Percentiles rank a stretch among this genome's conserved stretches.
Evolutionary conservation across 2,329 filamentous ascomycete genomes (phyloP).

Genomic region (Cladosporium sp.): DNA sequence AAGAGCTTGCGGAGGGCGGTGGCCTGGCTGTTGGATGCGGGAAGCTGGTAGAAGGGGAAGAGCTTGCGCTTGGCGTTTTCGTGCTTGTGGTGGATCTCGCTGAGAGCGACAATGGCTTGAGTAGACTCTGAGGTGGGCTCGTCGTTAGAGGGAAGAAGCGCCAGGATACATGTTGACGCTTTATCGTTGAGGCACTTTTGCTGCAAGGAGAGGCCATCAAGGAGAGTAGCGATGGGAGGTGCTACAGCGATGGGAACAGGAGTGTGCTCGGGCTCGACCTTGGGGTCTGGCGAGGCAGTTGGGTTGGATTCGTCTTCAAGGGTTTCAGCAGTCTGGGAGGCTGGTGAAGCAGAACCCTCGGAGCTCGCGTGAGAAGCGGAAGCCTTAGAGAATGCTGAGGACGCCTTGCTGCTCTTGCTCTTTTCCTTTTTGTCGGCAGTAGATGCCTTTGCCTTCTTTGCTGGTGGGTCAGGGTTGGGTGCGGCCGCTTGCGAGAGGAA

Average conservation of each 20-base stretch:
- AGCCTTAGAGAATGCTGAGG: constrained; percentile 47
- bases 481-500: constrained; percentile 76
- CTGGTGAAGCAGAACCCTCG: constrained; percentile 44
- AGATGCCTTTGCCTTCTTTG: constrained; percentile 38
- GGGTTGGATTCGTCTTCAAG: constrained; percentile 46
- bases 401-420: constrained; percentile 40
- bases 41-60: constrained; percentile 79
- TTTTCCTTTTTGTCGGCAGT: constrained; percentile 43
- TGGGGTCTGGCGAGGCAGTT: constrained; percentile 52
- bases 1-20: constrained; percentile 58
- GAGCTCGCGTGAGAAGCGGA: constrained; percentile 50
- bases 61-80: constrained; percentile 60
- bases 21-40: constrained; percentile 57
- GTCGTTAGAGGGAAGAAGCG: constrained; percentile 58
- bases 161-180: constrained; percentile 78
- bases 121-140: constrained; percentile 34
- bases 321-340: constrained; percentile 48
- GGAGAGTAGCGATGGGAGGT: constrained; percentile 62
- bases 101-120: constrained; percentile 56
- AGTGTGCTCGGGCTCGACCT: constrained; percentile 40
- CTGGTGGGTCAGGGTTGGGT: constrained; percentile 73
- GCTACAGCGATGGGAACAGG: constrained; percentile 50
- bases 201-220: constrained; percentile 60
- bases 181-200: constrained; percentile 70
- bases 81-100: constrained; percentile 74